A percentile compares a stretch with the other conserved stretches of the same genome.
Conservation (phyloP, 2,329 filamentous ascomycete genomes). For the Colletotrichum tropicale region DNA sequence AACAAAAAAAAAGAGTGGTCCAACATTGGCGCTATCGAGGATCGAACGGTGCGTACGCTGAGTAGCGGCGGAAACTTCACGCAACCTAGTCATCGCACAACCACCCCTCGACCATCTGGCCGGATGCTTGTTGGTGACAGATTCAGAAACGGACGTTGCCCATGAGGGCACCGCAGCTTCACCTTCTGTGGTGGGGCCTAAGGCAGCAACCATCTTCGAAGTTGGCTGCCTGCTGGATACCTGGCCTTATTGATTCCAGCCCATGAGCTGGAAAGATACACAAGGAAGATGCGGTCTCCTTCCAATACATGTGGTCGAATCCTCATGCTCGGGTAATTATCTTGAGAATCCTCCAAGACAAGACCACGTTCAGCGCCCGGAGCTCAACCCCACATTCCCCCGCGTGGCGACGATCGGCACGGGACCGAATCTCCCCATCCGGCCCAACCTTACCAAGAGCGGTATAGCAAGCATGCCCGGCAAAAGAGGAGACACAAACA, state of each 20-base stretch:
- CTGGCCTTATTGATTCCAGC: background rate
- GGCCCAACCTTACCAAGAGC: background rate
- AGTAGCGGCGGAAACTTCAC: background rate
- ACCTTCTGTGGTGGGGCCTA: background rate
- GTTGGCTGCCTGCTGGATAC: background rate
- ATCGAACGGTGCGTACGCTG: background rate
- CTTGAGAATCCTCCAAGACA: background rate
- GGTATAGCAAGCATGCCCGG: background rate
- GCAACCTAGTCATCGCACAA: background rate
- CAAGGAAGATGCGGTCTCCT: background rate
- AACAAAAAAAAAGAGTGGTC: background rate
- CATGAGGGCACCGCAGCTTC: background rate
- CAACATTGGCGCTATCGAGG: background rate
- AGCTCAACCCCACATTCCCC: background rate
- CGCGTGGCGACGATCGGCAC: background rate
- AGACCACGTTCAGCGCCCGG: background rate
- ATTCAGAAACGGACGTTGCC: background rate
- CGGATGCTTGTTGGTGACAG: background rate
- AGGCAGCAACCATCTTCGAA: background rate
- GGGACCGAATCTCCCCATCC: background rate
- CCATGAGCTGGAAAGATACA: background rate
- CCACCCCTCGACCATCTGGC: background rate
- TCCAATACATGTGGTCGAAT: background rate
- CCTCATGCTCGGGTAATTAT: background rate
- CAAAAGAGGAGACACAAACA: background rate